A percentile compares a stretch with the other conserved stretches of the same genome.
These are phyloP conservation scores for Backusella luteola DNA, from an alignment of 192 early-diverging fungal genomes.

Conservation along the genomic window DNA sequence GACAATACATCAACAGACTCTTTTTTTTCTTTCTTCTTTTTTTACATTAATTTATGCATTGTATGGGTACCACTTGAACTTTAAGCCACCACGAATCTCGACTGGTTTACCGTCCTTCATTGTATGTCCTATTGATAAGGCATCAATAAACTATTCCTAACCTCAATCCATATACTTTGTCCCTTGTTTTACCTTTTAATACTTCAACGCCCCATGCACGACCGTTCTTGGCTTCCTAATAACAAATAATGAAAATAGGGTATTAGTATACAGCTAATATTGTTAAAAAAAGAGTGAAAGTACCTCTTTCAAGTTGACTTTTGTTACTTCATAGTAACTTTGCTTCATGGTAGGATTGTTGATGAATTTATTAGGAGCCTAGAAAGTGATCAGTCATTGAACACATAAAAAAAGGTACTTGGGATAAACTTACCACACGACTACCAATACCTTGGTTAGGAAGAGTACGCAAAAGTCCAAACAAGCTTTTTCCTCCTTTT, in stretches of 20 bases:
- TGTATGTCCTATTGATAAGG: not conserved
- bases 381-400: not conserved
- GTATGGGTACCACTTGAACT: conserved; percentile 14
- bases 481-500: conserved; percentile 16
- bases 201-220: conserved; percentile 27
- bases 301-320: conserved; percentile 24
- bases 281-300: not conserved
- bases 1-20: not conserved
- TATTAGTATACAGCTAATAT: not conserved
- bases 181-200: conserved; percentile 11
- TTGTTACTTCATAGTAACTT: conserved; percentile 29
- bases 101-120: conserved; percentile 19
- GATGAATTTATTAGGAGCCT: conserved; percentile 19
- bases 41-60: not conserved
- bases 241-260: not conserved
- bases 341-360: conserved; percentile 16
- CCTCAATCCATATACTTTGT: not conserved
- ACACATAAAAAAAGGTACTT: not conserved
- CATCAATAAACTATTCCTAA: not conserved
- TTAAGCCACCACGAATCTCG: conserved; percentile 18
- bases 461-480: conserved; percentile 11
- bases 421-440: conserved; percentile 3
- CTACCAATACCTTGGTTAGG: conserved; percentile 18
- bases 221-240: conserved; percentile 15
- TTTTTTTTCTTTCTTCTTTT: not conserved